Conservation (phyloP, 2,329 filamentous ascomycete species). For the Hirsutella thompsonii region DNA sequence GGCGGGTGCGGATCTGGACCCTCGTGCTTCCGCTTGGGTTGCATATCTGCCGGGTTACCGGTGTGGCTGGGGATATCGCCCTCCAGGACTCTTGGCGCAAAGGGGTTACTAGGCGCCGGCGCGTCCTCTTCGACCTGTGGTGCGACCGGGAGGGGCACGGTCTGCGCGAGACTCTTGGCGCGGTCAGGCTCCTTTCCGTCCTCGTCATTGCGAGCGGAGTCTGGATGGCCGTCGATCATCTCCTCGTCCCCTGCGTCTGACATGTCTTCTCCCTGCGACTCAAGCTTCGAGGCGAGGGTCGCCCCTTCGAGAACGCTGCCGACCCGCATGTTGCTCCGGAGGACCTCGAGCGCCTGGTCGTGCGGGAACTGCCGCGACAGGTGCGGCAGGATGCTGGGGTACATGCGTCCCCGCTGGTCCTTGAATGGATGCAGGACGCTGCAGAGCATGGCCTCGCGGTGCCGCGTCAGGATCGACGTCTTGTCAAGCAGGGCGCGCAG, state of each 20-base stretch:
- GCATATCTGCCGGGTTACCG: conserved; percentile 12
- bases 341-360: conserved; percentile 55
- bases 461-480: conserved; percentile 58
- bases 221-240: conserved; percentile 7
- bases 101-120: conserved; percentile 22
- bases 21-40: conserved; percentile 26
- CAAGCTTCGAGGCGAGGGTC: conserved; percentile 14
- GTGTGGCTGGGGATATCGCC: neutral
- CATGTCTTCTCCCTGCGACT: conserved; percentile 26
- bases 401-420: conserved; percentile 47
- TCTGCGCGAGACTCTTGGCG: conserved; percentile 6
- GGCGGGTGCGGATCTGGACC: conserved; percentile 19
- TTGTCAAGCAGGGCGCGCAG: conserved; percentile 67
- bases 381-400: conserved; percentile 69
- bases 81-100: conserved; percentile 12
- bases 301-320: conserved; percentile 13
- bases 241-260: conserved; percentile 23
- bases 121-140: conserved; percentile 12
- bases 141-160: conserved; percentile 8
- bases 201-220: conserved; percentile 2
- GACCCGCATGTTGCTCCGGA: conserved; percentile 46
- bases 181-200: neutral
- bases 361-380: conserved; percentile 52
- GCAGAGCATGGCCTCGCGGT: conserved; percentile 63
- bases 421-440: conserved; percentile 70